A percentile compares a stretch with the other conserved stretches of the same genome.
Conservation (phyloP, 2,329 filamentous ascomycete species). For the Whalleya microplaca region DNA sequence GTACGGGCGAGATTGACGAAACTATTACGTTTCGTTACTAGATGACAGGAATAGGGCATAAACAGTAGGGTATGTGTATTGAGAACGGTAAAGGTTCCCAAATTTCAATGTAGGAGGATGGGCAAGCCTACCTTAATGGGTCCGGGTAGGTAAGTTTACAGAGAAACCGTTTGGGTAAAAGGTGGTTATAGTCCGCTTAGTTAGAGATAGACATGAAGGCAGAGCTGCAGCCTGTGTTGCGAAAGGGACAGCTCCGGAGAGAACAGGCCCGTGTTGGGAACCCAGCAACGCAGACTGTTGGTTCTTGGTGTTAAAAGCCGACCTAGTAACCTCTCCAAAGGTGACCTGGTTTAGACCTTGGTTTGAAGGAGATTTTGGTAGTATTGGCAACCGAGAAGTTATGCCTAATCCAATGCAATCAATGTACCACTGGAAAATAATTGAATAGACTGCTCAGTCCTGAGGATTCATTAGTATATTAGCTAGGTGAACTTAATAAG, state of each 20-base stretch:
- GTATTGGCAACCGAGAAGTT: no score
- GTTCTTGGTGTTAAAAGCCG: no score
- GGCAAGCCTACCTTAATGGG: neutral
- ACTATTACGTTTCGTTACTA: neutral
- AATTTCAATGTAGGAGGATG: neutral
- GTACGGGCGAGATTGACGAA: neutral
- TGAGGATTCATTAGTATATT: no score
- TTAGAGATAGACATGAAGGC: neutral
- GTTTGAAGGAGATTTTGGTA: no score
- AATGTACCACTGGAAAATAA: no score
- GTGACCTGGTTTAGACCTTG: no score
- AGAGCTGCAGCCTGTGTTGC: neutral
- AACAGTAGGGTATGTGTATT: neutral
- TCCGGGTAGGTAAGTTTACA: neutral
- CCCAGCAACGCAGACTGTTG: no score
- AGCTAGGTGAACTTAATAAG: no score
- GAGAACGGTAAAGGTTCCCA: neutral
- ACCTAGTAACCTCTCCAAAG: no score
- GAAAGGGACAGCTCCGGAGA: neutral
- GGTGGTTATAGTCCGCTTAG: neutral
- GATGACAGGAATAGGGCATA: neutral
- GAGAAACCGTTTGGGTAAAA: neutral
- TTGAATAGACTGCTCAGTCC: no score
- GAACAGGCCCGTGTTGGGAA: neutral
- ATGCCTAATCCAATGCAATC: no score